Conservation (phyloP, 305 asterid genomes). For the Solanum hybrid region DNA sequence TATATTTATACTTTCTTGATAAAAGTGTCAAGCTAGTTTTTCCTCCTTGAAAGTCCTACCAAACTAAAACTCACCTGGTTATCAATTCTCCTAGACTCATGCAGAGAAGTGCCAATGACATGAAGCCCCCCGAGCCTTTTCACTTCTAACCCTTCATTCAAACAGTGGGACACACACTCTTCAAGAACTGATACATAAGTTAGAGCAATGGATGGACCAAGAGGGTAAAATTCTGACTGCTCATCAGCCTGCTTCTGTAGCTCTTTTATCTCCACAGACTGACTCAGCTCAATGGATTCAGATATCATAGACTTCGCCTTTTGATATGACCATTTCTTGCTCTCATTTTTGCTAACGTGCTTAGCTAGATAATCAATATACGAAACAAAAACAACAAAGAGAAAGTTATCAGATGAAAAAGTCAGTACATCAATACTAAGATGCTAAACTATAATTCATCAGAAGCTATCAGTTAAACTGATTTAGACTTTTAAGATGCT, state of each 20-base stretch:
- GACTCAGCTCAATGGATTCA: slow-evolving; percentile 79
- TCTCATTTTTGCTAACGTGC: slow-evolving; percentile 72
- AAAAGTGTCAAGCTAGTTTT: neutral
- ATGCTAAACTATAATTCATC: neutral
- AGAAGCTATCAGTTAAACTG: neutral
- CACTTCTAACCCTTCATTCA: slow-evolving; percentile 86
- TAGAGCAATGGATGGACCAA: slow-evolving; percentile 87
- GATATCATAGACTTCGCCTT: slow-evolving; percentile 72
- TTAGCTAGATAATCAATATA: slow-evolving; percentile 47
- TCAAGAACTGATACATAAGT: slow-evolving; percentile 76
- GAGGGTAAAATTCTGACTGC: slow-evolving; percentile 76
- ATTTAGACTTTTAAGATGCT: neutral
- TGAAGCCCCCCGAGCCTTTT: slow-evolving; percentile 95
- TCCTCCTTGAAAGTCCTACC: slow-evolving; percentile 5
- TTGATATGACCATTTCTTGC: slow-evolving; percentile 57
- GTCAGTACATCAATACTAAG: neutral
- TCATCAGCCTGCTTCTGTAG: slow-evolving; percentile 72
- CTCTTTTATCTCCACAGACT: slow-evolving; percentile 55
- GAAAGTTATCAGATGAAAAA: neutral
- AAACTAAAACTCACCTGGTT: slow-evolving; percentile 58
- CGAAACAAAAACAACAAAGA: neutral
- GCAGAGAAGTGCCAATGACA: slow-evolving; percentile 96
- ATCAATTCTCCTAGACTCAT: slow-evolving; percentile 96
- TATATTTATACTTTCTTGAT: neutral
- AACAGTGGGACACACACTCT: slow-evolving; percentile 85